Percentiles rank a stretch among this genome's conserved stretches.
These are phyloP conservation scores for Gossypium arboreum DNA, from an alignment of 345 rosid genomes.

Conservation along the genomic window DNA sequence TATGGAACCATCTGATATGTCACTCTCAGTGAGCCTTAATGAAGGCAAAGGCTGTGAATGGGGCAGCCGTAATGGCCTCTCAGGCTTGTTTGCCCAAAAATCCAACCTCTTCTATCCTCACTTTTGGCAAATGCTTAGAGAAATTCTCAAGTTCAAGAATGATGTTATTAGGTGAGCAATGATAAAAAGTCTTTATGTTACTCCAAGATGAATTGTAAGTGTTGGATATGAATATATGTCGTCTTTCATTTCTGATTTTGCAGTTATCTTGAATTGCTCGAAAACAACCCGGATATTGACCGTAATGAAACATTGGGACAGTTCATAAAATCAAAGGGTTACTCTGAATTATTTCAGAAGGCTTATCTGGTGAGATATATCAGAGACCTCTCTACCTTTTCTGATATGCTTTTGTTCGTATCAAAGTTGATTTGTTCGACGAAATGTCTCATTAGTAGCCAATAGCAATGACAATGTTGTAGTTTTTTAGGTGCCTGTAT, in stretches of 20 bases:
- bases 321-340: conserved; percentile 57
- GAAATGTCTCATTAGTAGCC: no score
- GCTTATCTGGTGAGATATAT: conserved; percentile 71
- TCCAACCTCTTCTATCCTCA: no score
- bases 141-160: no score
- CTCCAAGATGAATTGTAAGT: not conserved
- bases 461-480: not conserved
- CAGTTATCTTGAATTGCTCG: conserved; percentile 64
- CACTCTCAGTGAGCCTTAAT: no score
- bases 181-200: not conserved
- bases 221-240: not conserved
- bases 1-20: no score
- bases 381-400: not conserved
- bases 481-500: conserved; percentile 57
- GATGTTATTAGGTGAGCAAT: no score
- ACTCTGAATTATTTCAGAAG: conserved; percentile 72
- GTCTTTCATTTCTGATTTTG: not conserved
- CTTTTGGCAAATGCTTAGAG: no score
- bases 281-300: conserved; percentile 54
- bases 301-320: conserved; percentile 66
- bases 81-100: no score
- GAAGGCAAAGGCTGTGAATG: no score
- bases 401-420: not conserved
- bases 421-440: not conserved
- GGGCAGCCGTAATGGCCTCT: no score